These are phyloP conservation scores for Diutina neorugosa DNA, from an alignment of 1,139 yeast species.

Conservation along the genomic window DNA sequence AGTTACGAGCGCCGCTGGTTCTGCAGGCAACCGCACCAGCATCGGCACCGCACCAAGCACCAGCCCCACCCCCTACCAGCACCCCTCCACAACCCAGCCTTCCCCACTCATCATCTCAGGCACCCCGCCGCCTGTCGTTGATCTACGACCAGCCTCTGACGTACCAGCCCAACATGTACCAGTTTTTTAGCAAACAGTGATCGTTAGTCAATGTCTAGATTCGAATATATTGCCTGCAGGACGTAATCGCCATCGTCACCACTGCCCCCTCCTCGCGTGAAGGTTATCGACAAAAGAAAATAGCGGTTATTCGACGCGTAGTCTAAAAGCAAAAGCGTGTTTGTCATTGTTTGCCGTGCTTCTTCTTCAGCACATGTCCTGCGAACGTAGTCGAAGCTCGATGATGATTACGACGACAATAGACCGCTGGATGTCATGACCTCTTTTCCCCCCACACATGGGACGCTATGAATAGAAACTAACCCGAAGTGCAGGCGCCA, in stretches of 20 bases:
- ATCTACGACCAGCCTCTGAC: slow-evolving; percentile 38
- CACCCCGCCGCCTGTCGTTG: slow-evolving; percentile 8
- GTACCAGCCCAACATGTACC: slow-evolving; percentile 36
- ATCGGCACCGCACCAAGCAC: not conserved
- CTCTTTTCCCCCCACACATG: not conserved
- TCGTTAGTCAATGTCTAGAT: not conserved
- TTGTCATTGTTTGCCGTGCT: not conserved
- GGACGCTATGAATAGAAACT: not conserved
- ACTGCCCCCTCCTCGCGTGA: not conserved
- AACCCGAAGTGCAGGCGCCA: not conserved
- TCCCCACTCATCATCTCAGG: not conserved
- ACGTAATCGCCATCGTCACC: not conserved
- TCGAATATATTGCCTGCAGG: not conserved
- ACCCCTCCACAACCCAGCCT: not conserved
- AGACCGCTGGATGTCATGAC: not conserved
- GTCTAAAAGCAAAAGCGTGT: not conserved
- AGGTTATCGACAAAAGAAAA: not conserved
- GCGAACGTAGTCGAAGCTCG: too few relatives aligned
- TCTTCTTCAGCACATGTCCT: too few relatives aligned
- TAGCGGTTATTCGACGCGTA: not conserved
- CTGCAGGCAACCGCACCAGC: not conserved
- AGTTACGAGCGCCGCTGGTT: slow-evolving; percentile 11
- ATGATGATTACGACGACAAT: too few relatives aligned
- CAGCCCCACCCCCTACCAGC: not conserved
- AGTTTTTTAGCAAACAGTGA: slow-evolving; percentile 17